Base-by-base conservation (phyloP, 176 grass and related monocot genomes). In the Saccharum spontaneum region DNA sequence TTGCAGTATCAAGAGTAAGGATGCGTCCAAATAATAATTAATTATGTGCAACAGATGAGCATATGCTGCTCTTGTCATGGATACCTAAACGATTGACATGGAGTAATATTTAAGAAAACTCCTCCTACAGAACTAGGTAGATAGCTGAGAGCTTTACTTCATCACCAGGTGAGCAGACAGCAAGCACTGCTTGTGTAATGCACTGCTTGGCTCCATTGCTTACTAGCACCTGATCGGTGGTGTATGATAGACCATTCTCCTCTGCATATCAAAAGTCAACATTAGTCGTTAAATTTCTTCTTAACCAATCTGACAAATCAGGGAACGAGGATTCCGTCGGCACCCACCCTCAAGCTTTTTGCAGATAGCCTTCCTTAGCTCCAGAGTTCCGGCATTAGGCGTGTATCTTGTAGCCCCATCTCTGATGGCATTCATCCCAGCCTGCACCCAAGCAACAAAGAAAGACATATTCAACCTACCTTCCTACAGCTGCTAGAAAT, bases 161-260 rank as follows among this genome's bases (percentile, higher is more conserved):
- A 46, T 97, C 94, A 40, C 92, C 92, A 82, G 94, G 94, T 16
- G 92, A 94, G 52, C 94, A 94, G 70, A 97, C 88, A 39, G 92
- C 94, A 28, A 97, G 81, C 30, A 97, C 92, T 16, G 90, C 94
- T 87, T 97, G 92, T 59, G 87, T 89, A 82, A 92, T 90, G 64
- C 90, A 87, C 80, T 97, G 94, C 65, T 97, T 97, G 30, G 94
- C 94, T 77, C 94, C 94, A 83, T 97, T 97, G 75, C 94, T 97
- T 38, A 97, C 92, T 40, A 92, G 85, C 22, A 97, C 91, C 77
- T 97, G 92, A 89, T 97, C 94, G 1, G 92, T 57, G 4, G 83
- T 77, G 49, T 94, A 97, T 0, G 88, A 83, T 36, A 97, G 81
- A 50, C 94, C 94, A 92, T 97, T 97, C 83, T 97, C 90, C 77